Evolutionary conservation across 495 filamentous ascomycete species (phyloP).

Genomic region (Aspergillus steynii): DNA sequence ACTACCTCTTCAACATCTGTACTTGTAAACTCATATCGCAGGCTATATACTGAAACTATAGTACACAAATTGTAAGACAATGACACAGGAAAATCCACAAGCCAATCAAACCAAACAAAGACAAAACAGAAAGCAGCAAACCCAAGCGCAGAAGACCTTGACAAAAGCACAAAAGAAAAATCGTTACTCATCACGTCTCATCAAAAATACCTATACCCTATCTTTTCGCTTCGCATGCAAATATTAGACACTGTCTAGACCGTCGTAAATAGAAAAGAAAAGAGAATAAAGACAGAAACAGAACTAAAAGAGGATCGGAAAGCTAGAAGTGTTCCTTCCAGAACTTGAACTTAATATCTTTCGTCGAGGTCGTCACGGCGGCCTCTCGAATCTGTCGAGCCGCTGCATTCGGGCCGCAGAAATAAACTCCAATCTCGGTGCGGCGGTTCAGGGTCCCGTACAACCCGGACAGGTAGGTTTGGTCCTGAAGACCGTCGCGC

Average conservation of each 20-base stretch:
- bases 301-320: background rate
- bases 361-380: constrained; percentile 64
- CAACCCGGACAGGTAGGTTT: constrained; percentile 80
- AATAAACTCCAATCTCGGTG: constrained; percentile 95
- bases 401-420: constrained; percentile 83
- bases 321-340: constrained; percentile 93
- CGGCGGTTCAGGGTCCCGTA: constrained; percentile 51
- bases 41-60: background rate
- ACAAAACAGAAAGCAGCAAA: constrained; percentile 7
- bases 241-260: background rate
- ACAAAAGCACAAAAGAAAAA: constrained; percentile 2
- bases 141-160: constrained; percentile 4
- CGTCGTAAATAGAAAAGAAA: background rate
- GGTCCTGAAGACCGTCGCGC: constrained; percentile 81
- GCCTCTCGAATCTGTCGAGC: constrained; percentile 86
- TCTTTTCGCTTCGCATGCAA: constrained; percentile 1
- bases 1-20: background rate
- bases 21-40: background rate
- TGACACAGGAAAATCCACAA: background rate
- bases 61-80: background rate
- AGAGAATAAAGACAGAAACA: constrained; percentile 6
- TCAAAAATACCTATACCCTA: background rate
- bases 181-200: constrained; percentile 15
- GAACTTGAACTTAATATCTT: constrained; percentile 90
- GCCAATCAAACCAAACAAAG: constrained; percentile 3